Evolutionary conservation across 352 stramenopile species (phyloP).

Genomic region (Globisporangium mamillatum): DNA sequence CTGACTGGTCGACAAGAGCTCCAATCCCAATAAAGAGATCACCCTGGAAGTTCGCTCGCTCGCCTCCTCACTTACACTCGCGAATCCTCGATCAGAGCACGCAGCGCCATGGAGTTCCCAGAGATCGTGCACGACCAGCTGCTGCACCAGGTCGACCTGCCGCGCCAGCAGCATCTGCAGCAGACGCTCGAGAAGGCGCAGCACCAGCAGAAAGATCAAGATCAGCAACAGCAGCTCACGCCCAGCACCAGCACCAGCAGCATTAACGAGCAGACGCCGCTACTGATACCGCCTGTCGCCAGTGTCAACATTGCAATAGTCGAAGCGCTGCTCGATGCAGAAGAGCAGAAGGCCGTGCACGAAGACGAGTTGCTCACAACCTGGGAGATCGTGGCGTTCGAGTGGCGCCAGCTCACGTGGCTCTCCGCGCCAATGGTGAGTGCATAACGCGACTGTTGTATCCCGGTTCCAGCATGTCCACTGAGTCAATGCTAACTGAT

Average conservation of each 20-base stretch:
- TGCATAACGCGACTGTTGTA: neutral
- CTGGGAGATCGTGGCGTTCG: slow-evolving; percentile 20
- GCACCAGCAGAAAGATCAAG: neutral
- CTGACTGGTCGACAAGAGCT: neutral
- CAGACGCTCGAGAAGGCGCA: slow-evolving; percentile 20
- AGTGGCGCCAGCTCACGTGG: slow-evolving; percentile 19
- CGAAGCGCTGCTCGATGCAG: slow-evolving; percentile 22
- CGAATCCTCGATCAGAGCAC: neutral
- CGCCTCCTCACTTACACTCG: neutral
- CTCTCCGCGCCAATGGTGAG: slow-evolving; percentile 22
- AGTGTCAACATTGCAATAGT: slow-evolving; percentile 18
- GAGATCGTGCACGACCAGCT: slow-evolving; percentile 26
- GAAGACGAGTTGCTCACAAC: slow-evolving; percentile 19
- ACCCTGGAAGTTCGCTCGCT: neutral
- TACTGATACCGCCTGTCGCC: slow-evolving; percentile 19
- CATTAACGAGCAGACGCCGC: slow-evolving; percentile 21
- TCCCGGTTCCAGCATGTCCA: neutral
- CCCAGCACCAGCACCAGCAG: slow-evolving; percentile 11
- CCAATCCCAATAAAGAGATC: neutral
- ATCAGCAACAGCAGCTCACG: slow-evolving; percentile 1
- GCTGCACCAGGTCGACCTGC: slow-evolving; percentile 32
- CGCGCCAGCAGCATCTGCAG: slow-evolving; percentile 24
- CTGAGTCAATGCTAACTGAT: neutral
- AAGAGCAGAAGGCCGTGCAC: slow-evolving; percentile 25
- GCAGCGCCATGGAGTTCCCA: slow-evolving; percentile 26